Conservation (phyloP, 176 grass and related monocot genomes). For the Hsuehochloa calcarea region DNA sequence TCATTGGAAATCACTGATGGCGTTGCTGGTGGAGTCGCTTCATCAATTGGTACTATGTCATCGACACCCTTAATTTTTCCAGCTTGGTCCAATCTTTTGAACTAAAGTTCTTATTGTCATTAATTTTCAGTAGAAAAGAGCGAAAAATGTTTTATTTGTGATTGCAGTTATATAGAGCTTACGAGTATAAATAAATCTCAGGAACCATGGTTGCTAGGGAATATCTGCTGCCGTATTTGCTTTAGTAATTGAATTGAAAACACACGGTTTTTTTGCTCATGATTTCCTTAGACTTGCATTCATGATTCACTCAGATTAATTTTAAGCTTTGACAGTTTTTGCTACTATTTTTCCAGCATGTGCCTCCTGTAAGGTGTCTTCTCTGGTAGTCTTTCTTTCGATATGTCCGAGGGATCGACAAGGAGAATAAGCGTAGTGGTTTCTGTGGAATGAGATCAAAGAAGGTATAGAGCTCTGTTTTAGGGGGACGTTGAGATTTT, state of each 20-base stretch:
- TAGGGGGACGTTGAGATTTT: background rate
- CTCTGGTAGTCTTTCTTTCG: conserved; percentile 81
- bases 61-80: conserved; percentile 6
- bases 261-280: background rate
- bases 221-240: background rate
- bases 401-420: conserved; percentile 66
- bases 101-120: background rate
- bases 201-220: background rate
- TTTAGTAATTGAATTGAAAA: conserved; percentile 11
- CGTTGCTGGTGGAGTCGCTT: conserved; percentile 36
- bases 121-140: conserved; percentile 21
- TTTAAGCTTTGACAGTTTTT: conserved; percentile 11
- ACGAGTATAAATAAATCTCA: background rate
- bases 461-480: conserved; percentile 51
- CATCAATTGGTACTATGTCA: conserved; percentile 63
- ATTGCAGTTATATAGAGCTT: background rate
- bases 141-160: background rate
- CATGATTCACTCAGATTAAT: background rate
- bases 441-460: conserved; percentile 97
- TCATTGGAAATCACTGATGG: conserved; percentile 80
- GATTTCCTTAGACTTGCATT: conserved; percentile 8
- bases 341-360: background rate
- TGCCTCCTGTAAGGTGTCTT: conserved; percentile 59
- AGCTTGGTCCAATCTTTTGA: background rate
- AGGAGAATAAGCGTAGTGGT: conserved; percentile 86